Conservation (phyloP, 768 basidiomycete genomes). For the Hericium coralloides region DNA sequence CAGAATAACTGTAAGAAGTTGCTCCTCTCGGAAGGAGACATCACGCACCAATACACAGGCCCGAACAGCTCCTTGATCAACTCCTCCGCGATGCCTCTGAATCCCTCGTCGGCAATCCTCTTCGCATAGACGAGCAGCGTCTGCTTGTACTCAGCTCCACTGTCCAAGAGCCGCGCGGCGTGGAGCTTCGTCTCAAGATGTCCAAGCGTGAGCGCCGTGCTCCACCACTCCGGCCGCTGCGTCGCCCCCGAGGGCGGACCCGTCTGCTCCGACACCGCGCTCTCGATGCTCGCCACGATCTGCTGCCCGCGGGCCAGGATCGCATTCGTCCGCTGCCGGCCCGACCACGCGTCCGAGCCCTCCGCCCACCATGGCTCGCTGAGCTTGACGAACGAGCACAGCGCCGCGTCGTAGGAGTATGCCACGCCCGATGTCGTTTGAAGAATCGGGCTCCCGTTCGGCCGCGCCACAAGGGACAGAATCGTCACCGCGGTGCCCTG, state of each 20-base stretch:
- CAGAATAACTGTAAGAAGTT: constrained; percentile 1
- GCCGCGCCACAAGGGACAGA: constrained; percentile 54
- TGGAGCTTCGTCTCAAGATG: constrained; percentile 82
- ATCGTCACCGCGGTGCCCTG: constrained; percentile 32
- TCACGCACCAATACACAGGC: constrained; percentile 77
- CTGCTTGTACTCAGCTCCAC: constrained; percentile 77
- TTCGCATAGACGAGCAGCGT: constrained; percentile 70
- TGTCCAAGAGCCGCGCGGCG: constrained; percentile 67
- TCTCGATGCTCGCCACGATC: constrained; percentile 17
- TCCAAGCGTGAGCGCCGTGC: constrained; percentile 71
- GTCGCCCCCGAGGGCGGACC: constrained; percentile 9
- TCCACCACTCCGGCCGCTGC: constrained; percentile 71
- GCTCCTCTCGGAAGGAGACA: not conserved
- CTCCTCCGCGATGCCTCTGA: constrained; percentile 83
- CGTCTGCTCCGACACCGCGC: constrained; percentile 20
- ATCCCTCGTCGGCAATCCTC: constrained; percentile 85
- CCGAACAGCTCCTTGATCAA: constrained; percentile 85
- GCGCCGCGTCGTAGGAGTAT: constrained; percentile 66
- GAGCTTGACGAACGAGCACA: constrained; percentile 66
- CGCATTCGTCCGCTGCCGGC: constrained; percentile 49
- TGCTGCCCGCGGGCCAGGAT: constrained; percentile 28
- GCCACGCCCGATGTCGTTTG: constrained; percentile 69
- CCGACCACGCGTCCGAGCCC: constrained; percentile 79
- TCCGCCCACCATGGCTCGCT: constrained; percentile 80
- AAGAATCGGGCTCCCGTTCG: constrained; percentile 75